Percentiles rank a stretch among this genome's conserved stretches.
These are phyloP conservation scores for Rhodofomes roseus DNA, from an alignment of 1,284 basidiomycete species.

Conservation along the genomic window DNA sequence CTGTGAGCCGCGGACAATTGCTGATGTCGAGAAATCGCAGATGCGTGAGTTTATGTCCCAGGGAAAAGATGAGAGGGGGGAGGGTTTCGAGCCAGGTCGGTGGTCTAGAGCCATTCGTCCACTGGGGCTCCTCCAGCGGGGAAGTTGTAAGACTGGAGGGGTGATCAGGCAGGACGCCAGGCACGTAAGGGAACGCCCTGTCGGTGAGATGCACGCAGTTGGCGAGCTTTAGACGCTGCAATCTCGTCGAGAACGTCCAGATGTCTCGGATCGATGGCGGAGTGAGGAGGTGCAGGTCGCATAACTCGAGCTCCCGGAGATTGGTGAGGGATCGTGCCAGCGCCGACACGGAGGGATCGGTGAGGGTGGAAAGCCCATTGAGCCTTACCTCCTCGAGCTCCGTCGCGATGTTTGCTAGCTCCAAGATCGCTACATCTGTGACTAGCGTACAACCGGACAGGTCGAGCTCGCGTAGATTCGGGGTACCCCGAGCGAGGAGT, in stretches of 20 bases:
- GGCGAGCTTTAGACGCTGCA: slow-evolving; percentile 75
- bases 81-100: slow-evolving; percentile 54
- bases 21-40: slow-evolving; percentile 79
- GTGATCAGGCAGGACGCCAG: not conserved
- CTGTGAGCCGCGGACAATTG: slow-evolving; percentile 68
- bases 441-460: slow-evolving; percentile 73
- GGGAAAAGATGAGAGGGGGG: slow-evolving; percentile 52
- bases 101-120: slow-evolving; percentile 31
- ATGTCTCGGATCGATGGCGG: slow-evolving; percentile 73
- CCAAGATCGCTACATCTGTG: slow-evolving; percentile 72
- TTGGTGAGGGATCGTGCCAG: slow-evolving; percentile 75
- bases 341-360: slow-evolving; percentile 70
- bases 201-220: slow-evolving; percentile 72
- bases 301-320: slow-evolving; percentile 82
- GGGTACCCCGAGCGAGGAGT: slow-evolving; percentile 60
- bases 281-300: slow-evolving; percentile 69
- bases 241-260: slow-evolving; percentile 75
- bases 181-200: slow-evolving; percentile 65
- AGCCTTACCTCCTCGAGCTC: slow-evolving; percentile 74
- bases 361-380: slow-evolving; percentile 64
- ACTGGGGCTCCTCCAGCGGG: not conserved
- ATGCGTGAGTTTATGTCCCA: slow-evolving; percentile 57
- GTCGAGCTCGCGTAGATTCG: slow-evolving; percentile 74
- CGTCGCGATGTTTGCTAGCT: slow-evolving; percentile 64
- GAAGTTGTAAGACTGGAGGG: not conserved